Percentiles rank a stretch among this genome's conserved stretches.
phyloP scores from a whole-genome alignment of 352 stramenopile genomes.

The Globisporangium middletonii region DNA sequence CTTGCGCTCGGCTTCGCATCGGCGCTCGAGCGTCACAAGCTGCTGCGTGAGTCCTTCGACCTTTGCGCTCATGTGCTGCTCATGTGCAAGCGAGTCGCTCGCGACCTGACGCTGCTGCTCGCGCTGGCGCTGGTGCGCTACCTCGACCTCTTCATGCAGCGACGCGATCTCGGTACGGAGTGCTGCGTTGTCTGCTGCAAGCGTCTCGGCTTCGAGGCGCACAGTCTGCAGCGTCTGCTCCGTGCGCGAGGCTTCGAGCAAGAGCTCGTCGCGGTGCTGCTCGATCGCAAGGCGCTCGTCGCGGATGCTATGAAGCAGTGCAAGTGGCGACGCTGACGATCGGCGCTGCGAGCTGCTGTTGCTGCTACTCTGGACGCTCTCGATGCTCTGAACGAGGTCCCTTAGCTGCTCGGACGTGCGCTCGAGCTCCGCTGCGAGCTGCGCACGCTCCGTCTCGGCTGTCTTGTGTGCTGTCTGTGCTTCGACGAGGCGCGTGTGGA shows the following conservation, averaged over 20 bases:
- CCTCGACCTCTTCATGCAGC: slow-evolving; percentile 25
- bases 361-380: neutral
- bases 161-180: slow-evolving; percentile 21
- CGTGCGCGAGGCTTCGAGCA: slow-evolving; percentile 35
- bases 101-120: slow-evolving; percentile 1
- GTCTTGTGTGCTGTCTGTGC: slow-evolving; percentile 28
- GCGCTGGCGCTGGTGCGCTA: slow-evolving; percentile 13
- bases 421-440: slow-evolving; percentile 2
- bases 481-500: slow-evolving; percentile 48
- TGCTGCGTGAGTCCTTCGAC: slow-evolving; percentile 18
- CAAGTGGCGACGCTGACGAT: slow-evolving; percentile 3
- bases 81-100: neutral
- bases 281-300: slow-evolving; percentile 20
- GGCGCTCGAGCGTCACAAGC: slow-evolving; percentile 18
- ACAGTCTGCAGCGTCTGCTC: slow-evolving; percentile 32
- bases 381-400: slow-evolving; percentile 3
- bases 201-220: slow-evolving; percentile 27
- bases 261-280: slow-evolving; percentile 30
- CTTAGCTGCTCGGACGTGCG: slow-evolving; percentile 8
- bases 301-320: slow-evolving; percentile 15
- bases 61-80: slow-evolving; percentile 11
- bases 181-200: slow-evolving; percentile 24
- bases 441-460: slow-evolving; percentile 14
- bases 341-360: neutral
- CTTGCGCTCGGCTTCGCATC: slow-evolving; percentile 15